Conservation (phyloP, 2,329 filamentous ascomycete species). For the Aspergillus flavus region DNA sequence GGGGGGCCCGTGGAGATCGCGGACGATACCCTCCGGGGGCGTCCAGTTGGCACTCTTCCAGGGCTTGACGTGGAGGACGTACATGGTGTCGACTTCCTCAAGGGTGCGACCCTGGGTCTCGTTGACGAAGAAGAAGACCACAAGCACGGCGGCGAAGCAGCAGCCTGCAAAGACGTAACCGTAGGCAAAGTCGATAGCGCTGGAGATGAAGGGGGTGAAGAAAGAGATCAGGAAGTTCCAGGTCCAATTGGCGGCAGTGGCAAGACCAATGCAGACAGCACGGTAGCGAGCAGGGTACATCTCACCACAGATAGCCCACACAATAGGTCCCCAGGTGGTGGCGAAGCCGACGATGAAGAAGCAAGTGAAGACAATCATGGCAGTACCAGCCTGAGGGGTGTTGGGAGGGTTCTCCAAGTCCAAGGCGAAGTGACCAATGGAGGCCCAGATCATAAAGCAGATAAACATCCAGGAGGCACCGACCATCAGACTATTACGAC, state of each 20-base stretch:
- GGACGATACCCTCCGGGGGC: constrained; percentile 36
- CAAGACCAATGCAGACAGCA: constrained; percentile 75
- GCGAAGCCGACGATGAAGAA: constrained; percentile 76
- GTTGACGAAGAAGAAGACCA: constrained; percentile 78
- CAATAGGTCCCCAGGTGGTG: constrained; percentile 67
- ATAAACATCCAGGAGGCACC: constrained; percentile 69
- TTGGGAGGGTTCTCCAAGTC: constrained; percentile 42
- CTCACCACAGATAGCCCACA: constrained; percentile 50
- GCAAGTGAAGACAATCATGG: constrained; percentile 73
- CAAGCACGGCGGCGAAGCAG: constrained; percentile 63
- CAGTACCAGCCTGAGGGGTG: constrained; percentile 58
- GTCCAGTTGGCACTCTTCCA: constrained; percentile 61
- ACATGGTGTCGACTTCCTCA: constrained; percentile 81
- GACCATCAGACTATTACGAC: constrained; percentile 67
- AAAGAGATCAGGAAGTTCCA: constrained; percentile 78
- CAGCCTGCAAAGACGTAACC: constrained; percentile 78
- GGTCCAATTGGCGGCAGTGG: constrained; percentile 76
- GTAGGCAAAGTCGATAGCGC: constrained; percentile 72
- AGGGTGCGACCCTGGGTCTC: constrained; percentile 73
- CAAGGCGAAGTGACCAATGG: constrained; percentile 55
- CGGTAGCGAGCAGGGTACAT: constrained; percentile 55
- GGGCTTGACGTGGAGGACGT: constrained; percentile 65
- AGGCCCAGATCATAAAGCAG: constrained; percentile 64
- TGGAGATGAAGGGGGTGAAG: constrained; percentile 79
- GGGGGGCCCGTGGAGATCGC: constrained; percentile 28